A percentile compares a stretch with the other conserved stretches of the same genome.
Evolutionary conservation across 2,329 filamentous ascomycete species (phyloP).

Genomic region (Cladosporium phlei): DNA sequence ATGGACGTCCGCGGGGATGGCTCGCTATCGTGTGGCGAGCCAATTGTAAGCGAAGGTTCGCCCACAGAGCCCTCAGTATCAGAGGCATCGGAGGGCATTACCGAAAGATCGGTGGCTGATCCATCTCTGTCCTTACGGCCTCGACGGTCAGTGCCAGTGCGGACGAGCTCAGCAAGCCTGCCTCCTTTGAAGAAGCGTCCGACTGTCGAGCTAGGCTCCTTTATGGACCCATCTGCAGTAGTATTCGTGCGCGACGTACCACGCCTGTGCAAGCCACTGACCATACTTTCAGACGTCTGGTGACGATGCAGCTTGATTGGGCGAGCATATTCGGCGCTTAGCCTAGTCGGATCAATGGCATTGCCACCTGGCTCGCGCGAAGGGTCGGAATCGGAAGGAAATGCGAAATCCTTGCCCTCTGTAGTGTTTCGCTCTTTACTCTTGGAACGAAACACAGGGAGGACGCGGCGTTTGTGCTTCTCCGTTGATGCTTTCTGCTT

Average conservation of each 20-base stretch:
- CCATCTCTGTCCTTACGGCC: conserved; percentile 37
- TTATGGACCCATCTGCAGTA: conserved; percentile 17
- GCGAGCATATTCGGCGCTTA: conserved; percentile 34
- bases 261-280: conserved; percentile 36
- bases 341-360: conserved; percentile 21
- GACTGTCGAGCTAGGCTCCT: conserved; percentile 51
- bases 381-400: conserved; percentile 10
- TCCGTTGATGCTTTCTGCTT: conserved; percentile 25
- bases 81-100: conserved; percentile 43
- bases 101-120: conserved; percentile 51
- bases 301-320: conserved; percentile 25
- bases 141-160: conserved; percentile 45
- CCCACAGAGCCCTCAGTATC: conserved; percentile 41
- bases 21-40: conserved; percentile 23
- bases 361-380: conserved; percentile 25
- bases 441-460: conserved; percentile 39
- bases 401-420: conserved; percentile 30
- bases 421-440: conserved; percentile 31
- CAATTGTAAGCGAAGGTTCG: conserved; percentile 11
- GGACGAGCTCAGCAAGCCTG: conserved; percentile 67
- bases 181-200: conserved; percentile 74
- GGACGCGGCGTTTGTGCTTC: conserved; percentile 35
- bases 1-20: conserved; percentile 35
- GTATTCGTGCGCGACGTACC: conserved; percentile 6
- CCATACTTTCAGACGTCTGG: conserved; percentile 46